Evolutionary conservation across 352 stramenopile species (phyloP).

Genomic region (Phytophthora sojae): DNA sequence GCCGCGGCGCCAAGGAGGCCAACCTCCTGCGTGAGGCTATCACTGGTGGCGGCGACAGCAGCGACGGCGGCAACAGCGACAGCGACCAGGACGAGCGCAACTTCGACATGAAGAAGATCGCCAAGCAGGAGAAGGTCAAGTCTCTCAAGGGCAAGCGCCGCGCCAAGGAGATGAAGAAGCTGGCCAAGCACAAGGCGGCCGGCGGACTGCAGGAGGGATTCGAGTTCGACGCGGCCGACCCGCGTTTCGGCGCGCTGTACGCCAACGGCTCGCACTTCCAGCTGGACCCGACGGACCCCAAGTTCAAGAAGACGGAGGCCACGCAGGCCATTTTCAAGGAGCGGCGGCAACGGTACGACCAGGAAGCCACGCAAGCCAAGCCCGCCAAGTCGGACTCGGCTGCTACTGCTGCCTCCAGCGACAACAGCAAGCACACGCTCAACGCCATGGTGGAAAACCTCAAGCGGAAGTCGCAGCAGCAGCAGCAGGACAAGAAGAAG

Average conservation of each 20-base stretch:
- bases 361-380: constrained; percentile 10
- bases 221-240: constrained; percentile 75
- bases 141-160: constrained; percentile 83
- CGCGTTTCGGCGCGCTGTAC: constrained; percentile 81
- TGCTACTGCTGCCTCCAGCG: neutral
- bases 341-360: constrained; percentile 72
- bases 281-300: constrained; percentile 84
- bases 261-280: constrained; percentile 81
- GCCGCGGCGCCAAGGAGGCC: constrained; percentile 48
- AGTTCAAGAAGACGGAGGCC: constrained; percentile 86
- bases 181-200: constrained; percentile 51
- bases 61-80: constrained; percentile 36
- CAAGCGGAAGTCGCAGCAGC: constrained; percentile 76
- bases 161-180: constrained; percentile 80
- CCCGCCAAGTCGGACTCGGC: constrained; percentile 20
- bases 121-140: constrained; percentile 74
- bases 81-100: constrained; percentile 67
- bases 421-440: constrained; percentile 52
- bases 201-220: constrained; percentile 80
- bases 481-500: constrained; percentile 52
- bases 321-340: constrained; percentile 84
- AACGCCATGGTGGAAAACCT: constrained; percentile 83
- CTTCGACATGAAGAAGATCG: constrained; percentile 90
- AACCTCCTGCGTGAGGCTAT: constrained; percentile 72
- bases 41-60: constrained; percentile 43